These are phyloP conservation scores for Cordia subcordata DNA, from an alignment of 257 asterid genomes.

Conservation along the genomic window DNA sequence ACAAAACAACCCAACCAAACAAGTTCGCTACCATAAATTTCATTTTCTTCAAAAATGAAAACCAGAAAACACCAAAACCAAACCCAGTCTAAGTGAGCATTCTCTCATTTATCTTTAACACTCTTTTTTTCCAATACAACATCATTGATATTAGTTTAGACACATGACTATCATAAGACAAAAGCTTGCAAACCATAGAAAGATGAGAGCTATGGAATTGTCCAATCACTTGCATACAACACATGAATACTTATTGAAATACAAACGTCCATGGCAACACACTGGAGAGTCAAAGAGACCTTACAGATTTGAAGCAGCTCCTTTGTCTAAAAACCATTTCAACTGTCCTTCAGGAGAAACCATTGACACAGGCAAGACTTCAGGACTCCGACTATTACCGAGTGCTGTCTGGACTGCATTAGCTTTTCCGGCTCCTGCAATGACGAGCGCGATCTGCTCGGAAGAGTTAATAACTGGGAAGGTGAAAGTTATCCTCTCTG, in stretches of 20 bases:
- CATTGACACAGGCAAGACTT: constrained; percentile 67
- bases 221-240: too few species aligned
- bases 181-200: too few species aligned
- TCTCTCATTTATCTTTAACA: too few species aligned
- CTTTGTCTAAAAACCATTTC: constrained; percentile 85
- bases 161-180: too few species aligned
- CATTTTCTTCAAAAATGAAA: too few species aligned
- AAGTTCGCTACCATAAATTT: too few species aligned
- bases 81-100: too few species aligned
- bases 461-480: constrained; percentile 86
- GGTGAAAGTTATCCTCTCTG: constrained; percentile 82
- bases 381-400: constrained; percentile 43
- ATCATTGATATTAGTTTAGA: too few species aligned
- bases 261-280: background rate
- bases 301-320: constrained; percentile 79
- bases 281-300: background rate
- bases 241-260: background rate
- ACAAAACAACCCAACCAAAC: too few species aligned
- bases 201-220: too few species aligned
- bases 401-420: constrained; percentile 45
- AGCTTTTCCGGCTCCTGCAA: constrained; percentile 76
- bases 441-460: constrained; percentile 68
- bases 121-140: too few species aligned
- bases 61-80: too few species aligned
- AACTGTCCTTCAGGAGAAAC: constrained; percentile 77